Evolutionary conservation across 2,329 filamentous ascomycete genomes (phyloP).

Genomic region (Ophiocordyceps unilateralis): DNA sequence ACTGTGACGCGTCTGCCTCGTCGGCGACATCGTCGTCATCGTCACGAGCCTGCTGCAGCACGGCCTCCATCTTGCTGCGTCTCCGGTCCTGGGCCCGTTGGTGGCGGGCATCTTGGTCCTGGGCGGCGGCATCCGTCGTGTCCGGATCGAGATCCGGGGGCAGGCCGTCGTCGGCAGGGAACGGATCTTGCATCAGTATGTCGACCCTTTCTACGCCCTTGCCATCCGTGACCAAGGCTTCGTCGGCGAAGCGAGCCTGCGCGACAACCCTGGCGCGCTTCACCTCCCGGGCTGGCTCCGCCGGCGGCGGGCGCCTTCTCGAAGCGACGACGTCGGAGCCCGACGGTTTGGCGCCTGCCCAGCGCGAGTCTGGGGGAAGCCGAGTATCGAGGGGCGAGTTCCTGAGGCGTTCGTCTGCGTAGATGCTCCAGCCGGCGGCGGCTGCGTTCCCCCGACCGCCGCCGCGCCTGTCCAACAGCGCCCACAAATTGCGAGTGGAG

Average conservation of each 20-base stretch:
- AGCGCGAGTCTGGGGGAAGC: conserved; percentile 16
- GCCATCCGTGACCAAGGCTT: conserved; percentile 35
- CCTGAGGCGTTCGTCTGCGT: conserved; percentile 43
- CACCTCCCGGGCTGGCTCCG: conserved; percentile 14
- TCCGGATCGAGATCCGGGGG: conserved; percentile 2
- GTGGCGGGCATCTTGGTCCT: conserved; percentile 5
- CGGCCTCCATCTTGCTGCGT: conserved; percentile 19
- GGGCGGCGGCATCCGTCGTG: conserved; percentile 7
- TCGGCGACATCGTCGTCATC: conserved; percentile 7
- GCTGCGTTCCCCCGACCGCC: conserved; percentile 53
- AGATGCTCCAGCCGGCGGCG: conserved; percentile 64
- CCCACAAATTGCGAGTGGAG: conserved; percentile 52
- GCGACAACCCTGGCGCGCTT: conserved; percentile 48
- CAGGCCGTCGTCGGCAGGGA: conserved; percentile 16
- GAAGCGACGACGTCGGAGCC: conserved; percentile 5
- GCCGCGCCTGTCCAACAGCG: conserved; percentile 52
- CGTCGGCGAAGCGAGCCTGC: conserved; percentile 52
- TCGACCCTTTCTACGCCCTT: conserved; percentile 46
- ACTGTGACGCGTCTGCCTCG: conserved; percentile 11
- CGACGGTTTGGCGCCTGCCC: conserved; percentile 22
- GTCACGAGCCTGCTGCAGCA: conserved; percentile 13
- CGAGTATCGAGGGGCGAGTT: conserved; percentile 37
- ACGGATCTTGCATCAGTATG: conserved; percentile 40
- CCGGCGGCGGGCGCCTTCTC: conserved; percentile 11
- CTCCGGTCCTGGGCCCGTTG: conserved; percentile 7